A percentile compares a stretch with the other conserved stretches of the same genome.
Evolutionary conservation across 495 filamentous ascomycete genomes (phyloP).

Genomic region (Lophium mytilinum): DNA sequence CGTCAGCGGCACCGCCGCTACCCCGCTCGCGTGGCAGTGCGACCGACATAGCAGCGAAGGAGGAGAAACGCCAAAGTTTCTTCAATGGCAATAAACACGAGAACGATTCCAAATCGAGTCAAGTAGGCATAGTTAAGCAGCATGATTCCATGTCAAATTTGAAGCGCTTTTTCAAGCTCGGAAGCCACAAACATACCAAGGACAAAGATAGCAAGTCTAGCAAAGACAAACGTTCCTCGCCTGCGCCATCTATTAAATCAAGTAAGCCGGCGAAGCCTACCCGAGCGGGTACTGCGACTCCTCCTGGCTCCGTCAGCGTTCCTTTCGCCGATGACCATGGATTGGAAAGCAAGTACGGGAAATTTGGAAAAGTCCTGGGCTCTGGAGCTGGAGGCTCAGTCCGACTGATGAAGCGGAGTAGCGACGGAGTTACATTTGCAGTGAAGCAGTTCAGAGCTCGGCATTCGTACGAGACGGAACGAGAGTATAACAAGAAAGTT

Average conservation of each 20-base stretch:
- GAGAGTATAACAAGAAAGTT: conserved; percentile 96
- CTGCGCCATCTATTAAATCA: conserved; percentile 37
- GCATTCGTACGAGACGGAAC: conserved; percentile 86
- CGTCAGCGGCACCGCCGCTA: conserved; percentile 36
- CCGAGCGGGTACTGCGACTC: conserved; percentile 44
- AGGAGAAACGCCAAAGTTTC: conserved; percentile 41
- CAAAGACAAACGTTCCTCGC: conserved; percentile 60
- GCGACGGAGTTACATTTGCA: conserved; percentile 86
- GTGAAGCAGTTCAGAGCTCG: conserved; percentile 94
- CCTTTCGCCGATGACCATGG: conserved; percentile 95
- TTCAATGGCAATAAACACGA: conserved; percentile 36
- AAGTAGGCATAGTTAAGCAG: conserved; percentile 36
- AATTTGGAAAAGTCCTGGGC: conserved; percentile 85
- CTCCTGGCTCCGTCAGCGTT: conserved; percentile 52
- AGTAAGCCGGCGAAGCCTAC: conserved; percentile 30
- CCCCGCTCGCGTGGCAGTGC: conserved; percentile 26
- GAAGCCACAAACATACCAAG: conserved; percentile 41
- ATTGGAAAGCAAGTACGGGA: conserved; percentile 83
- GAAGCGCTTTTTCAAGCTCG: conserved; percentile 83
- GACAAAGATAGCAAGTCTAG: conserved; percentile 19
- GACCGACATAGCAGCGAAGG: conserved; percentile 4
- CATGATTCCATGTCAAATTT: conserved; percentile 90
- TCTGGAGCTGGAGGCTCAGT: conserved; percentile 95
- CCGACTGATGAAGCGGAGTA: conserved; percentile 83
- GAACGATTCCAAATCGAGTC: conserved; percentile 36